These are phyloP conservation scores for Gossypium gossypioides DNA, from an alignment of 441 rosid species.

Conservation along the genomic window DNA sequence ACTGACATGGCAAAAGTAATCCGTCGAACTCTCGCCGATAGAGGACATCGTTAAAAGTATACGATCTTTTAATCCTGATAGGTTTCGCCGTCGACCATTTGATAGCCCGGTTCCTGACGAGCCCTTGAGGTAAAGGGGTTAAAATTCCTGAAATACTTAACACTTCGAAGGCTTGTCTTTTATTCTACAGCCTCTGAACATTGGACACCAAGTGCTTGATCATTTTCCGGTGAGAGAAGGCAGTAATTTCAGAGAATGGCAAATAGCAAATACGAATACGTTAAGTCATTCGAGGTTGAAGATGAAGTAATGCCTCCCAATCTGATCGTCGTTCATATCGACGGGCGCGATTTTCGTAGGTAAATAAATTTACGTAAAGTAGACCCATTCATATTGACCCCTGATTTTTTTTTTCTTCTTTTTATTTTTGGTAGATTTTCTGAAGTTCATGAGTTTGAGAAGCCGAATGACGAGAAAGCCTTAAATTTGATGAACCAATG, in stretches of 20 bases:
- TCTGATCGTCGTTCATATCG: constrained; percentile 52
- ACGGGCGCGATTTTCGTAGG: constrained; percentile 54
- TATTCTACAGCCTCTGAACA: background rate
- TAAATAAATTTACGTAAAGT: constrained; percentile 8
- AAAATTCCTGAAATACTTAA: too few relatives aligned
- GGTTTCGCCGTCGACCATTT: background rate
- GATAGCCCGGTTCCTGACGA: background rate
- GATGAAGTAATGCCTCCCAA: constrained; percentile 64
- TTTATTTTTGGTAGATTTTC: constrained; percentile 35
- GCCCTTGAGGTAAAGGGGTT: too few relatives aligned
- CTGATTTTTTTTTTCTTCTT: background rate
- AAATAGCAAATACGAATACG: constrained; percentile 91
- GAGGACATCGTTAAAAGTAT: too few relatives aligned
- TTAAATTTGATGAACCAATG: constrained; percentile 68
- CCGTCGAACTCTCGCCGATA: too few relatives aligned
- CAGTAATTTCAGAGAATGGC: constrained; percentile 38
- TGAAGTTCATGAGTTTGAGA: constrained; percentile 60
- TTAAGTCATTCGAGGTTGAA: constrained; percentile 61
- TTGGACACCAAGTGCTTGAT: background rate
- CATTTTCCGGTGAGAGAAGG: background rate
- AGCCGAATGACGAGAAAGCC: constrained; percentile 61
- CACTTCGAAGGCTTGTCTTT: too few relatives aligned
- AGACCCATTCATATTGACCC: background rate
- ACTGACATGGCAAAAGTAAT: background rate
- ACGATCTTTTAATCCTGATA: background rate